These are phyloP conservation scores for Cubamyces lactineus DNA, from an alignment of 768 basidiomycete species.

Conservation along the genomic window DNA sequence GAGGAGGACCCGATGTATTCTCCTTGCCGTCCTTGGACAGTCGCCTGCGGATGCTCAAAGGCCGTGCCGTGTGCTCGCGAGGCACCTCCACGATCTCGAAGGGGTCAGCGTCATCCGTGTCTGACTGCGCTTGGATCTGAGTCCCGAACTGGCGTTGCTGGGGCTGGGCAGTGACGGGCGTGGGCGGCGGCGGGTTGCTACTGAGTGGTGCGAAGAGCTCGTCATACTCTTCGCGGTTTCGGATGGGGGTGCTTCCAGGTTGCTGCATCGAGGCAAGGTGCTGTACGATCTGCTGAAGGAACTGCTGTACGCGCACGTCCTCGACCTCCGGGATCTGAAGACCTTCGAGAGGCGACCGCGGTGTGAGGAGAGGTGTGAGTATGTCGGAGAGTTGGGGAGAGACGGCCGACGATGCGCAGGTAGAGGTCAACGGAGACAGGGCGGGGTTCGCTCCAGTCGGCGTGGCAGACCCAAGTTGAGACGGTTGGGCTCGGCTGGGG, in stretches of 20 bases:
- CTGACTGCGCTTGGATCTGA: constrained; percentile 12
- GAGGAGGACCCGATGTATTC: constrained; percentile 42
- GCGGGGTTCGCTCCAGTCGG: constrained; percentile 4
- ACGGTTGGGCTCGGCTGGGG: constrained; percentile 24
- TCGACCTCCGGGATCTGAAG: constrained; percentile 64
- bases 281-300: constrained; percentile 84
- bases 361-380: constrained; percentile 3
- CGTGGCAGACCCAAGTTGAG: not conserved
- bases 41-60: constrained; percentile 45
- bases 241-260: constrained; percentile 19
- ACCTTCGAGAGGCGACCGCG: constrained; percentile 6
- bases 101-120: constrained; percentile 1
- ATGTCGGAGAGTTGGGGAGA: constrained; percentile 6
- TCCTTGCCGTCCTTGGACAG: constrained; percentile 54
- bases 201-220: constrained; percentile 23
- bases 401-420: constrained; percentile 12
- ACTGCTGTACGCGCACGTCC: constrained; percentile 77
- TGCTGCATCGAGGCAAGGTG: constrained; percentile 74
- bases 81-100: constrained; percentile 18
- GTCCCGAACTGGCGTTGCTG: constrained; percentile 26
- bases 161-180: constrained; percentile 1
- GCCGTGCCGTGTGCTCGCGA: constrained; percentile 39
- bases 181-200: constrained; percentile 5
- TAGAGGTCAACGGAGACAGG: constrained; percentile 1
- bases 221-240: constrained; percentile 13